Evolutionary conservation across 805 yeast genomes (phyloP).

Genomic region (Starmerella powellii): DNA sequence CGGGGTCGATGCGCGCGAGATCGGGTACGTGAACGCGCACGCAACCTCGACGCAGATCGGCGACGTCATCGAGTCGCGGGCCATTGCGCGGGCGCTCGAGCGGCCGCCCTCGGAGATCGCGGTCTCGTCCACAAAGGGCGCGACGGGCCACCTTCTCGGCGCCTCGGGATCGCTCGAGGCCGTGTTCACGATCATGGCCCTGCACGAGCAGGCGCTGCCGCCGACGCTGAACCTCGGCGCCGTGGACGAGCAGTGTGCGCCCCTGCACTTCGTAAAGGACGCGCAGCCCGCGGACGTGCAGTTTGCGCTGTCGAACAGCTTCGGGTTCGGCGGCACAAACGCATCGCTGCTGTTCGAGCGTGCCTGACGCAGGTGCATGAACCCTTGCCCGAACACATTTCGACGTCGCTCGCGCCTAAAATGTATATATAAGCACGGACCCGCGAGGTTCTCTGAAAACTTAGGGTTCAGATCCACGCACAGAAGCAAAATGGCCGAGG

Average conservation of each 20-base stretch:
- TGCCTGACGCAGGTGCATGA: too few species aligned
- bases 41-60: constrained; percentile 91
- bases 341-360: constrained; percentile 41
- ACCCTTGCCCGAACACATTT: neutral
- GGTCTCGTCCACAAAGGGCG: constrained; percentile 73
- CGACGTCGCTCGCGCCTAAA: neutral
- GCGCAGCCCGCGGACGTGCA: constrained; percentile 33
- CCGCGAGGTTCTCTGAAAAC: too few species aligned
- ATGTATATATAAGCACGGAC: constrained; percentile 1
- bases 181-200: constrained; percentile 60
- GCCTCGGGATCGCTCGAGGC: constrained; percentile 95
- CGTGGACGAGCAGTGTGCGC: constrained; percentile 32
- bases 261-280: constrained; percentile 48
- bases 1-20: constrained; percentile 35
- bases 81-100: constrained; percentile 43
- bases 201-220: constrained; percentile 49
- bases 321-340: constrained; percentile 97
- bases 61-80: constrained; percentile 74
- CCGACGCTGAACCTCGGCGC: constrained; percentile 64
- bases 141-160: constrained; percentile 87
- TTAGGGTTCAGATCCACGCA: neutral
- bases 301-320: constrained; percentile 72
- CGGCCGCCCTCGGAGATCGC: constrained; percentile 21
- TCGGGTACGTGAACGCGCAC: constrained; percentile 86
- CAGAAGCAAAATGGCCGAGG: too few species aligned